Evolutionary conservation across 2,329 filamentous ascomycete genomes (phyloP), one percentile per base, ranked within the genome.

Genomic region (Xylaria sp.): DNA sequence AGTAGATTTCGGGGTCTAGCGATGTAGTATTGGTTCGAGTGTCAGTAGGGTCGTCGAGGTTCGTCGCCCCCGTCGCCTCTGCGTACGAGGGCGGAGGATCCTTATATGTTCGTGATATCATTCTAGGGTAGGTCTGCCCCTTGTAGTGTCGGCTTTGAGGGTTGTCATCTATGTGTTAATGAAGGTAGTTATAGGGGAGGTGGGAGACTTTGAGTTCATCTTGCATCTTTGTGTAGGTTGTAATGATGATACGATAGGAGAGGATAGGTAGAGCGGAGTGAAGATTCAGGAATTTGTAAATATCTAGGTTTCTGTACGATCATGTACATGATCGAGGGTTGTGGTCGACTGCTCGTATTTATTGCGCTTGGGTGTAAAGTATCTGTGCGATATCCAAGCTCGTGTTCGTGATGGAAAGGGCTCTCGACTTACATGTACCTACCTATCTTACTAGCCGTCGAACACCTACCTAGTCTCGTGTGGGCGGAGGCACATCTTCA

Each of bases 21-120:
- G 20, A 33, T 11, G 28, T 20, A n/a, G 36, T 60, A 36, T 20
- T 56, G 13, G 44, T 58, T 54, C 61, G 20, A 10, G 17, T 2
- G 10, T n/a, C n/a, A 17, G 15, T 6, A 6, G n/a, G 17, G 4
- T 13, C 15, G 15, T 10, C 26, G 2, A 7, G 11, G 13, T 7
- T 13, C 10, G 7, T 28, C 15, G 28, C 36, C 33, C 68, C 38
- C 7, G 53, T 67, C 26, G 69, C 69, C 60, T 69, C 69, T 7
- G 38, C 63, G 64, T 71, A 71, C 36, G 69, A 69, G 10, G 69
- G 69, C 33, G 69, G 69, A 26, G 54, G 46, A 17, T 69, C 69
- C 3, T 15, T 6, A 2, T 65, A 40, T 53, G 42, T 5, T 4
- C 48, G 7, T 40, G 53, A 6, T 53, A 57, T 38, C 60, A 57